Evolutionary conservation across 2,329 filamentous ascomycete species (phyloP).

Genomic region (Arthroderma sp.): DNA sequence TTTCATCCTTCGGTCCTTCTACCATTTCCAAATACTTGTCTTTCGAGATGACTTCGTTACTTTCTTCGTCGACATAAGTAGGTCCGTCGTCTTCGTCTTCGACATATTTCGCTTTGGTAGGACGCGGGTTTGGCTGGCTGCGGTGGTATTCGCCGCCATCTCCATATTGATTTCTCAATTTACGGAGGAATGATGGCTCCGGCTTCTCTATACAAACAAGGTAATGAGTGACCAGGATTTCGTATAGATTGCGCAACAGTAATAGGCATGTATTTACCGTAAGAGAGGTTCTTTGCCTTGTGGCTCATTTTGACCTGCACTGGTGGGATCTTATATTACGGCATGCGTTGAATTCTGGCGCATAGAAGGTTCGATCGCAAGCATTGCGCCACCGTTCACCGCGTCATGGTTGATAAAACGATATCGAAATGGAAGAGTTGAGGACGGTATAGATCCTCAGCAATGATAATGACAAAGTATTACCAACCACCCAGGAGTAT

Average conservation of each 20-base stretch:
- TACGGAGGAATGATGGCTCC: conserved; percentile 34
- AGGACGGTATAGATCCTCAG: background rate
- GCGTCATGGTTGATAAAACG: background rate
- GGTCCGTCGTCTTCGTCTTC: conserved; percentile 33
- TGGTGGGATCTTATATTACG: background rate
- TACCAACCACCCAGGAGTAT: background rate
- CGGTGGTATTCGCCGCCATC: conserved; percentile 25
- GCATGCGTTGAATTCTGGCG: background rate
- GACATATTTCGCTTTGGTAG: conserved; percentile 26
- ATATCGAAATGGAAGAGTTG: background rate
- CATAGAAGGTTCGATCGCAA: background rate
- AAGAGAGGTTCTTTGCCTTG: conserved; percentile 29
- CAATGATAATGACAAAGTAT: background rate
- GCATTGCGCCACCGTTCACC: background rate
- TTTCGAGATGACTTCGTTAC: conserved; percentile 34
- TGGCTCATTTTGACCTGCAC: background rate
- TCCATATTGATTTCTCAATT: conserved; percentile 29
- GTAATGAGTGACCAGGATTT: background rate
- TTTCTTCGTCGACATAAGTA: conserved; percentile 35
- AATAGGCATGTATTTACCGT: conserved; percentile 23
- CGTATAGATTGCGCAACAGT: background rate
- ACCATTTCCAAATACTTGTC: conserved; percentile 33
- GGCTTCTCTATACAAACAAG: conserved; percentile 23
- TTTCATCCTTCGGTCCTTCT: conserved; percentile 13
- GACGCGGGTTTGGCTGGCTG: conserved; percentile 27